Evolutionary conservation across 2,329 filamentous ascomycete species (phyloP), one percentile per base, ranked within the genome.

Genomic region (Tothia fuscella): DNA sequence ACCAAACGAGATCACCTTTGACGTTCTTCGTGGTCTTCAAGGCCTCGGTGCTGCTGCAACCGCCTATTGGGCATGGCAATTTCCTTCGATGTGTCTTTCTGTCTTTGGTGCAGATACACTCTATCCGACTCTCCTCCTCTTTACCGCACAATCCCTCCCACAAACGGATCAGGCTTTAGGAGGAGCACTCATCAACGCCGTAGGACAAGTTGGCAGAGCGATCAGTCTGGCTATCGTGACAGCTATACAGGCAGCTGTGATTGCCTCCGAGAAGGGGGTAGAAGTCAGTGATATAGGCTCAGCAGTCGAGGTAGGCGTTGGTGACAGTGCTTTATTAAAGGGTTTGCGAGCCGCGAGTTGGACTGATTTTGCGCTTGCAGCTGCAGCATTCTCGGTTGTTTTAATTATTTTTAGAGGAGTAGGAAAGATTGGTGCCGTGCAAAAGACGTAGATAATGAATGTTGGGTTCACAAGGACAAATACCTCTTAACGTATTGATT

Each of bases 21-120:
- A 82, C 53, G 44, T 82, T 2, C 74, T 83, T 49, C 66, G 80
- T 3, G 80, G 71, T 0, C 60, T 84, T 6, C 78, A 82, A 48
- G 80, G 80, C 2, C 55, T 84, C 40, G 78, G 78, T 2, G 75
- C 76, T 20, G 79, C 80, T 2, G 76, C 78, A 13, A 82, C 75
- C 0, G 73, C 66, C 0, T 84, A 83, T 59, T 83, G 78, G 54
- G 79, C 80, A 3, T 80, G 71, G 48, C 77, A 73, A 0, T 65
- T 85, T 16, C 71, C 71, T 2, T 77, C 78, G 6, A 82, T 83
- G 74, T 57, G 77, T 0, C 60, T 84, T 3, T 68, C 70, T 5
- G 77, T 81, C 6, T 63, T 80, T 26, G 79, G 80, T 24, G 75
- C 77, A 3, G 79, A 84, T 52, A 79, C 75, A 0, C 66, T 78